Evolutionary conservation across 129 eudicot species (phyloP), one percentile per base, ranked within the genome.

Genomic region (Helichrysum umbraculigerum): DNA sequence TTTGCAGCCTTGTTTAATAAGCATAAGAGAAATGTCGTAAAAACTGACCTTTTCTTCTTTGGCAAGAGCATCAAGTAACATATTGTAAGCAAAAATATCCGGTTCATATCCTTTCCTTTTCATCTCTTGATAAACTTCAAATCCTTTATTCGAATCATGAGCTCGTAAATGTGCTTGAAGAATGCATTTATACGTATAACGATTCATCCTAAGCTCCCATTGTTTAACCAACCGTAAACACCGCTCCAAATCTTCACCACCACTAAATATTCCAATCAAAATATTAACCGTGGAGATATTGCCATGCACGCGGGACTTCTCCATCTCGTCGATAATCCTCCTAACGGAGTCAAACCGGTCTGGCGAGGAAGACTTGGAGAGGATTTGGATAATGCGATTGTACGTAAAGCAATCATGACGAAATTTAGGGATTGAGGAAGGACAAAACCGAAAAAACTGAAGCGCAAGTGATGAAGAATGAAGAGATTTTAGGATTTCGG

Each of bases 21-120:
- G 34, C 1, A 17, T 66, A 57, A 58, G 57, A 19, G 5, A 64
- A 78, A 20, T 17, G 52, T 7, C 16, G 14, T 39, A 66, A 35
- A 25, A 75, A 67, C 58, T 51, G 21, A 95, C 97, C 97, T 89
- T 85, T 35, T 85, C 88, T 33, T 87, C 87, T 80, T 91, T 91
- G 34, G 94, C 92, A 51, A 95, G 97, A 69, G 96, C 92, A 85
- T 95, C 85, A 58, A 95, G 80, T 11, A 95, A 78, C 97, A 95
- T 91, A 70, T 91, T 95, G 51, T 81, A 91, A 0, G 88, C 83
- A 56, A 95, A 81, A 6, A 79, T 80, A 82, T 95, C 99, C 57
- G 91, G 74, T 4, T 68, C 76, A 81, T 83, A 85, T 44, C 92
- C 96, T 58, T 75, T 86, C 78, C 82, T 81, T 71, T 75, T 84